Evolutionary conservation across 148 eudicot genomes (phyloP), one percentile per base, ranked within the genome.

Genomic region (Agrostemma githago): DNA sequence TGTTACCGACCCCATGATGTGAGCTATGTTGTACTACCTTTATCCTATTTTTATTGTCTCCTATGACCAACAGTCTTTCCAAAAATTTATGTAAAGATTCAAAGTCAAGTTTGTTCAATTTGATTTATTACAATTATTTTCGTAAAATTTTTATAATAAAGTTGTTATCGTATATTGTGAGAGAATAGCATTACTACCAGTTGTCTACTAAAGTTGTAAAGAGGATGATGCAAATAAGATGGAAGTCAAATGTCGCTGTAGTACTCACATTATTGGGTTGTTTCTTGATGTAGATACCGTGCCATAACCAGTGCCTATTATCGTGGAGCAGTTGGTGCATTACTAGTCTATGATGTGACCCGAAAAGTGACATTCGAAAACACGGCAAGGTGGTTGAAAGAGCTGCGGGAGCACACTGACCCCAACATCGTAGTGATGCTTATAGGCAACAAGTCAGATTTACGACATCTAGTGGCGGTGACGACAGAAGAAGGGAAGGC

Each of bases 221-320:
- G 54, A 48, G 54, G 12, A 48, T 12, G 6, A 48, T 8, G 11
- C 11, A 48, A 48, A 48, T 48, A 8, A 12, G 3, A 48, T 48
- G 11, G 11, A 48, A 48, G 54, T 48, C 34, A 26, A 26, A 26
- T 9, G 14, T 48, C 40, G 44, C 62, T 17, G 48, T 40, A 64
- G 58, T 26, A 16, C 10, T 72, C 39, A 71, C 46, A 61, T 3
- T 8, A 6, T 68, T 38, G n/a, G 19, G 12, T 62, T 60, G 16
- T 43, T 68, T 70, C 46, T 63, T 74, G 41, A 63, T n/a, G 60
- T 21, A 90, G 98, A 82, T 92, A 92, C 74, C 89, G 98, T 38
- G 98, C 98, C 80, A 90, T 92, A 72, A 90, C 96, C 14, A 92
- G 98, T 80, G 98, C 98, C 59, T 92, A 92, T 83, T 92, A 92